Evolutionary conservation across 805 yeast genomes (phyloP).

Genomic region (Saccharomycopsis babjevae): DNA sequence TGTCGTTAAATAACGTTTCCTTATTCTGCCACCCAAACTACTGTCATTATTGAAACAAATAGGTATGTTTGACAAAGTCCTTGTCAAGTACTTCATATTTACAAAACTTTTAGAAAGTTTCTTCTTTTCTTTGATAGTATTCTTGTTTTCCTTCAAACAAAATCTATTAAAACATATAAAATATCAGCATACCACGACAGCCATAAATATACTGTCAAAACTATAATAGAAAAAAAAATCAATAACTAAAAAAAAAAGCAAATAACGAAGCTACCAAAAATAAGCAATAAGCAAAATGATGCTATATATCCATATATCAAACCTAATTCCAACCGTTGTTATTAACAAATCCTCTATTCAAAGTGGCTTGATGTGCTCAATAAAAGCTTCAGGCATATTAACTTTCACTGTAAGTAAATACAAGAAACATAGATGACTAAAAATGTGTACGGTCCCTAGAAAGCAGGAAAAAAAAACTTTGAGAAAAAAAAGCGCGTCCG

Average conservation of each 20-base stretch:
- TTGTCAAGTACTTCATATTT: constrained; percentile 5
- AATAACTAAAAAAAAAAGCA: neutral
- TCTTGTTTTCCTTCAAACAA: neutral
- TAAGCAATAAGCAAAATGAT: neutral
- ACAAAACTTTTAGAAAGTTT: neutral
- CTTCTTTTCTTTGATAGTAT: neutral
- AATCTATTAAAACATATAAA: neutral
- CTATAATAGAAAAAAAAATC: neutral
- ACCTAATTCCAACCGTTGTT: too few relatives aligned
- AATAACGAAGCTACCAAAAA: neutral
- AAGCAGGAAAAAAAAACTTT: neutral
- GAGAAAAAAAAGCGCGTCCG: neutral
- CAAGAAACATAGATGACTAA: neutral
- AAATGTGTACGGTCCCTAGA: neutral
- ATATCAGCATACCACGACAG: neutral
- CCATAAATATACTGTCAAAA: neutral
- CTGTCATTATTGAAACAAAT: constrained; percentile 15
- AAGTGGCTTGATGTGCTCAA: neutral
- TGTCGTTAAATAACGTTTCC: constrained; percentile 15
- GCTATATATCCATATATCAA: too few relatives aligned
- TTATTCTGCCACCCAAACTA: constrained; percentile 17
- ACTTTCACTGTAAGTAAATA: neutral
- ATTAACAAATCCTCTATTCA: too few relatives aligned
- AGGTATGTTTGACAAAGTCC: constrained; percentile 11
- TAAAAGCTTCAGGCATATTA: neutral